These are phyloP conservation scores for Moelleriella libera DNA, from an alignment of 2,329 filamentous ascomycete species.

Conservation along the genomic window DNA sequence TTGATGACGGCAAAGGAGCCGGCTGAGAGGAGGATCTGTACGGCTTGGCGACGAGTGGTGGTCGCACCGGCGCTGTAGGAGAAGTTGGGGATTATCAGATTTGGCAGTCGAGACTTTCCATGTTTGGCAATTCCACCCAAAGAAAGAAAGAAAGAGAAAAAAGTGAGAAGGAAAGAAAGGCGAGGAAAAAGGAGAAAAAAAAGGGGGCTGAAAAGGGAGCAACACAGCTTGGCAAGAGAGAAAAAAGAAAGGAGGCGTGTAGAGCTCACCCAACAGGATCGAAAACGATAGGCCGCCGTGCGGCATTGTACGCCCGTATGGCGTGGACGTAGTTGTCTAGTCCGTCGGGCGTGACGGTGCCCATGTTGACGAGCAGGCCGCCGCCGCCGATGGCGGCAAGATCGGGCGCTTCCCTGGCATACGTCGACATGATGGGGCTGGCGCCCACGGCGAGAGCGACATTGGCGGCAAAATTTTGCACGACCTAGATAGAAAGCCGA, in stretches of 20 bases:
- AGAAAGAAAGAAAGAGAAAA: no score
- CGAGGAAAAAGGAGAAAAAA: no score
- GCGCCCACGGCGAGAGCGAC: conserved; percentile 73
- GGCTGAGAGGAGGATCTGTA: conserved; percentile 53
- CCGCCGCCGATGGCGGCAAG: conserved; percentile 67
- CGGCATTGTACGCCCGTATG: conserved; percentile 66
- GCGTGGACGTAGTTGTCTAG: conserved; percentile 60
- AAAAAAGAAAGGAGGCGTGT: background rate
- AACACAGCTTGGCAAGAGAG: no score
- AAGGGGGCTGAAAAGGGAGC: no score
- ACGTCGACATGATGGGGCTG: conserved; percentile 89
- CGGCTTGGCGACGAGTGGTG: conserved; percentile 52
- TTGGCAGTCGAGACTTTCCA: background rate
- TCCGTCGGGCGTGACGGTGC: conserved; percentile 68
- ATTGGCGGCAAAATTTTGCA: conserved; percentile 90
- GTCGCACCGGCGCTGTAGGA: conserved; percentile 59
- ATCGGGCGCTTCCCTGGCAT: conserved; percentile 68
- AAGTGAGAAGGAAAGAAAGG: no score
- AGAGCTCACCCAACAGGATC: conserved; percentile 65
- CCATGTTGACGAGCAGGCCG: conserved; percentile 86
- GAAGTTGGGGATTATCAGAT: background rate
- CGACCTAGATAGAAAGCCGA: conserved; percentile 32
- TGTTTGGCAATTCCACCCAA: no score
- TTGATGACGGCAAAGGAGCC: conserved; percentile 85
- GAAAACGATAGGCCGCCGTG: conserved; percentile 62